Conservation (phyloP, 805 yeast species). For the Starmerella vaccinii region DNA sequence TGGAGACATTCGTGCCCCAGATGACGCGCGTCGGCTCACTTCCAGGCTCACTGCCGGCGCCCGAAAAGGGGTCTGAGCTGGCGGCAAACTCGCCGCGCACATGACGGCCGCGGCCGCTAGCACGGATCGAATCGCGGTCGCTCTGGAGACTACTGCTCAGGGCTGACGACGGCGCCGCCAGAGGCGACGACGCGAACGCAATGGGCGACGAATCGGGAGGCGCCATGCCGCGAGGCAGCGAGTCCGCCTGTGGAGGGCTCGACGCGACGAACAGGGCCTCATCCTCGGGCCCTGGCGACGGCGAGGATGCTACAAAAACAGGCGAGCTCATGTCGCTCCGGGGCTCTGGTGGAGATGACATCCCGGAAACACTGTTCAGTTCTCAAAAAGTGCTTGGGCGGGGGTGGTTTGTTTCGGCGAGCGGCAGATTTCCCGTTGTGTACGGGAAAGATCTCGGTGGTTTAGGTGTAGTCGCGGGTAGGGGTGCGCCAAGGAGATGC, state of each 20-base stretch:
- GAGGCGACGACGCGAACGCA: slow-evolving; percentile 22
- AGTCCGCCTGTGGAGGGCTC: slow-evolving; percentile 15
- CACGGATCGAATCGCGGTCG: slow-evolving; percentile 19
- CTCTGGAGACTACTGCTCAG: slow-evolving; percentile 17
- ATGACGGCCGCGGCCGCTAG: slow-evolving; percentile 1
- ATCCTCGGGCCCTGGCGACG: background rate
- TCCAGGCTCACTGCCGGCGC: slow-evolving; percentile 5
- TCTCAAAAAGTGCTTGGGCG: too few species aligned
- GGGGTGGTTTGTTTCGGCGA: background rate
- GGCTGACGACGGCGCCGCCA: slow-evolving; percentile 9
- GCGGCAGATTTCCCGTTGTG: background rate
- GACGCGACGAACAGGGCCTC: slow-evolving; percentile 15
- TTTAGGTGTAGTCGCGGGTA: background rate
- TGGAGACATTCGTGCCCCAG: slow-evolving; percentile 97
- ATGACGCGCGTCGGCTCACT: slow-evolving; percentile 76
- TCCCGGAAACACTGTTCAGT: background rate
- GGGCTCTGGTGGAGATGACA: slow-evolving; percentile 17
- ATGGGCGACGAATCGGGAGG: slow-evolving; percentile 22
- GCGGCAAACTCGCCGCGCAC: slow-evolving; percentile 23
- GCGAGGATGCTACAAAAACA: slow-evolving; percentile 15
- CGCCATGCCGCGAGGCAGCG: background rate
- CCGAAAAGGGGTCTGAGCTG: slow-evolving; percentile 11
- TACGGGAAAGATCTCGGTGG: background rate
- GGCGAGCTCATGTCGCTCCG: slow-evolving; percentile 20
- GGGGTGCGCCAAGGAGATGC: background rate